These are phyloP conservation scores for Lasiosphaeriaceae sp. DNA, from an alignment of 495 filamentous ascomycete species.

Conservation along the genomic window DNA sequence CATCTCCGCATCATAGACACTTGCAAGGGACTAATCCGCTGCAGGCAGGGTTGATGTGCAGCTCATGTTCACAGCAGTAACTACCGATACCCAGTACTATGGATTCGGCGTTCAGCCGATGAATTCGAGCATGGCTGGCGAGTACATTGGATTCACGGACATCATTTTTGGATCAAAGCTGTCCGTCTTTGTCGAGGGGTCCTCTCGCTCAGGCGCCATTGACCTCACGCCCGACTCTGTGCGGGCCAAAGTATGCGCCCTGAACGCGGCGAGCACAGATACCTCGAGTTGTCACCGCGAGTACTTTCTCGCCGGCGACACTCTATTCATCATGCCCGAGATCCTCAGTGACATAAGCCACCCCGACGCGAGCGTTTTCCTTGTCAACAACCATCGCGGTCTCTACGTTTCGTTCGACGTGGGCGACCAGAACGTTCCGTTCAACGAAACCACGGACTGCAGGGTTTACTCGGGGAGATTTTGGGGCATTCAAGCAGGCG, in stretches of 20 bases:
- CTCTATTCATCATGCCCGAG: slow-evolving; percentile 4
- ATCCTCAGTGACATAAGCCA: background rate
- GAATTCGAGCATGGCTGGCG: background rate
- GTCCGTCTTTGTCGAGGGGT: background rate
- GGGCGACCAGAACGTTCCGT: slow-evolving; percentile 1
- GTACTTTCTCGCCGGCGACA: slow-evolving; percentile 10
- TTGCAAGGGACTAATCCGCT: background rate
- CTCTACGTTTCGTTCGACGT: slow-evolving; percentile 3
- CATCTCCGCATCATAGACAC: background rate
- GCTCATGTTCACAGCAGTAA: background rate
- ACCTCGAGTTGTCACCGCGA: slow-evolving; percentile 1
- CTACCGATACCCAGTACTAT: background rate
- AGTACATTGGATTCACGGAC: slow-evolving; percentile 10
- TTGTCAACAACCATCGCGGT: slow-evolving; percentile 11
- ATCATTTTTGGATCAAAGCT: slow-evolving; percentile 4
- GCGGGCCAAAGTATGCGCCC: background rate
- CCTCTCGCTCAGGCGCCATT: background rate
- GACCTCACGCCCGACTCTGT: background rate
- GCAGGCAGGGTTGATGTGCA: background rate
- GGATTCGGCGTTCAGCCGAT: background rate
- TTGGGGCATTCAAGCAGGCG: slow-evolving; percentile 5
- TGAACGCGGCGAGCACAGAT: background rate
- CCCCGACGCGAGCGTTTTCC: slow-evolving; percentile 10
- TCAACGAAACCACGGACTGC: slow-evolving; percentile 5
- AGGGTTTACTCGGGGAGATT: slow-evolving; percentile 4